Base-by-base conservation (phyloP, 345 rosid species). In the Lagerstroemia speciosa region DNA sequence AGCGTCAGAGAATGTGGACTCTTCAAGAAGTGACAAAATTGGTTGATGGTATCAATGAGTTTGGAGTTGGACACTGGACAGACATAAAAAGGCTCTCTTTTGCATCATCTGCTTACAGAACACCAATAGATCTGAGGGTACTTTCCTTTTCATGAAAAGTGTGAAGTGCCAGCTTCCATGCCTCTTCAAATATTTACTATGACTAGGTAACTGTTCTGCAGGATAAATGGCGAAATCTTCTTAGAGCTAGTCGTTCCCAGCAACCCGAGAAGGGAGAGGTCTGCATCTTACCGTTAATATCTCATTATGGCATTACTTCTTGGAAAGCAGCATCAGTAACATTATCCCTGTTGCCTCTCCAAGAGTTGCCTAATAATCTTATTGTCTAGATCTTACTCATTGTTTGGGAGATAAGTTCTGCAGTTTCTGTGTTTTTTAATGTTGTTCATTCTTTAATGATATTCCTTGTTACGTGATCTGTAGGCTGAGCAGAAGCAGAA, bases 141-240 rank as follows among this genome's bases (percentile, higher is more conserved):
- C 75, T 61, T 52, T 33, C 3, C 31, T 34, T 65, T 8, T 15
- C 17, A 33, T 4, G 12, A 45, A 40, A 1, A 3, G 32, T 65
- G 22, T 12, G 30, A 36, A 24, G 20, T 8, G 26, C 24, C 40
- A 65, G 48, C 50, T 65, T 30, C 63, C 29, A 58, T 58, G 6
- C 63, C 15, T 27, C 63, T 12, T 10, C 33, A 12, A 58, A 41
- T 48, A 58, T 9, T 58, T 29, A 58, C 19, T 30, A 58, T 58
- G 60, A 37, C 20, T 14, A 37, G 32, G 45, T n/a, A 26, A 65
- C 16, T 27, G 8, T 46, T 69, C 37, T 75, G 76, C 83, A 93
- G 98, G 98, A 90, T 73, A 93, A 93, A 78, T 93, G 98, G 98
- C 84, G 97, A 55, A 93, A 93, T 82, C 96, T 93, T 73, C 76